Evolutionary conservation across 164 flowering plant genomes (phyloP), one percentile per base, ranked within the genome.

Genomic region (Berberis vulgaris): DNA sequence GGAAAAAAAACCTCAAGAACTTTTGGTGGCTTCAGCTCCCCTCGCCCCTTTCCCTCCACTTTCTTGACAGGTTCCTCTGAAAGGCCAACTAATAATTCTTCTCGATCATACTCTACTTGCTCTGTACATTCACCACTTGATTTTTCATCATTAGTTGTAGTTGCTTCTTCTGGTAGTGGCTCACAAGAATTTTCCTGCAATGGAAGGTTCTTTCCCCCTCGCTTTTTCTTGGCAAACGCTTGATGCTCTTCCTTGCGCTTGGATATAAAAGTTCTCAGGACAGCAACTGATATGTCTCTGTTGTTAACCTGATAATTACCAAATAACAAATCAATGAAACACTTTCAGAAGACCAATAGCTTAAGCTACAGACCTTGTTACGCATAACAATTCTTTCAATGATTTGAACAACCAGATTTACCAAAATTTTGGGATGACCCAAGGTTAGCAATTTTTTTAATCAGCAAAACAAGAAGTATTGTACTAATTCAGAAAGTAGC

Each of bases 261-360:
- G 13, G 81, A 75, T 52, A 91, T 79, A 76, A 79, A 91, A 55
- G 93, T 68, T 83, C 97, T 86, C 77, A 91, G 62, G 47, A 95
- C 97, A 49, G 99, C 99, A 77, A 95, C 85, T 12, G 99, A 95
- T 60, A 91, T 69, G 70, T 95, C 99, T 66, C 99, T 79, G 76
- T 91, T 95, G 73, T 91, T 86, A 63, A 95, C 99, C 99, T 95
- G 81, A 47, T 64, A 4, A 52, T 52, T 52, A 26, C 3, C 3
- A 52, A 12, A 10, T 7, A 52, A 52, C 54, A 52, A 3, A 11
- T 52, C 54, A 52, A 46, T 46, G 8, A 46, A 46, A 52, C 3
- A 50, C 2, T 10, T 5, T 50, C 54, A 5, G 54, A 5, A 50
- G 12, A 50, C 6, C 12, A 50, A 5, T 50, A 10, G 12, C 12